Conservation (phyloP, 352 stramenopile species). For the Elongisporangium senticosum region DNA sequence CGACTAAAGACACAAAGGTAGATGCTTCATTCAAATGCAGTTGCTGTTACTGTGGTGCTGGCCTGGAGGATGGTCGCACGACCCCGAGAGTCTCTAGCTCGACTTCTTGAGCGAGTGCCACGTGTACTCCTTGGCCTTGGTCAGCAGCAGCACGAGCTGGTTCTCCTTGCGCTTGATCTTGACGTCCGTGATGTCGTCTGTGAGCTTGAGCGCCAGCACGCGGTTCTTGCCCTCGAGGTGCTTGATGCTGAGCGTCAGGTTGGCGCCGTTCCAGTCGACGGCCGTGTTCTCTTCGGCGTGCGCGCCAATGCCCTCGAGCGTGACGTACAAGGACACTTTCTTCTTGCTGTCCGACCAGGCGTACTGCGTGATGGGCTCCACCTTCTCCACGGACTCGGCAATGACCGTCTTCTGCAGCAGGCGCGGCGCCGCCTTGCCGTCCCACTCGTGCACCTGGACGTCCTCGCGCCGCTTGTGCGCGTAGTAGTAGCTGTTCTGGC, state of each 20-base stretch:
- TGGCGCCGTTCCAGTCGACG: slow-evolving; percentile 61
- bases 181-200: slow-evolving; percentile 78
- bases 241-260: slow-evolving; percentile 52
- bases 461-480: slow-evolving; percentile 79
- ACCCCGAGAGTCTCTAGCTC: slow-evolving; percentile 26
- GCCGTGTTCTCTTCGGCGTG: slow-evolving; percentile 58
- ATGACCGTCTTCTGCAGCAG: slow-evolving; percentile 58
- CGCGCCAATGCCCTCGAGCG: slow-evolving; percentile 49
- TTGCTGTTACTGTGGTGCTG: slow-evolving; percentile 6
- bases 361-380: slow-evolving; percentile 68
- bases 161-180: slow-evolving; percentile 77
- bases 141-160: slow-evolving; percentile 70
- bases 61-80: not conserved
- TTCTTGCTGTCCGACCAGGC: slow-evolving; percentile 82
- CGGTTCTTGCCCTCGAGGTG: slow-evolving; percentile 68
- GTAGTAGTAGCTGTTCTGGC: slow-evolving; percentile 86
- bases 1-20: slow-evolving; percentile 9
- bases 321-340: slow-evolving; percentile 72
- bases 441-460: slow-evolving; percentile 79
- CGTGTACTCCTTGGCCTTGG: slow-evolving; percentile 72
- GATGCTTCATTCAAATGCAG: slow-evolving; percentile 15
- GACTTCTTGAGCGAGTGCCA: slow-evolving; percentile 83
- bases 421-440: slow-evolving; percentile 68
- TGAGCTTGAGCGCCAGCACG: slow-evolving; percentile 64
- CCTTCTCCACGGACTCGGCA: slow-evolving; percentile 24